phyloP scores from a whole-genome alignment of 2,329 filamentous ascomycete species.

The Xylariales sp. region DNA sequence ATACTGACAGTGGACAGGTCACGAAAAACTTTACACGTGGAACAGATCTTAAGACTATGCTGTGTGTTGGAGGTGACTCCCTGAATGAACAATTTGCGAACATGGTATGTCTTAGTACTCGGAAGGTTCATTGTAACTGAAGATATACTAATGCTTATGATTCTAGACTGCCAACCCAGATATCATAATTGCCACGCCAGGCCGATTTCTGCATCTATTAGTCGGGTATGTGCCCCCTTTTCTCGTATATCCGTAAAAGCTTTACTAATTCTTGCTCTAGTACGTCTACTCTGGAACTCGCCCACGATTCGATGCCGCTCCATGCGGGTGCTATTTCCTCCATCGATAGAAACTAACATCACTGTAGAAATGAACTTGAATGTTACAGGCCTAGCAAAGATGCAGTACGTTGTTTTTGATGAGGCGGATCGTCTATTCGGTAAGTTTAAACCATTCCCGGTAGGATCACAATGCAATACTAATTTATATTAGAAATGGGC shows the following conservation, averaged over 20 bases:
- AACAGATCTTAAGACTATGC: conserved; percentile 87
- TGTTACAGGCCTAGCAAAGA: conserved; percentile 72
- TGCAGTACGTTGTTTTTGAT: conserved; percentile 96
- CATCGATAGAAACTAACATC: not conserved
- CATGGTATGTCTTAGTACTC: conserved; percentile 26
- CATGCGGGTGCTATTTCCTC: not conserved
- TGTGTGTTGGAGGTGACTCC: conserved; percentile 88
- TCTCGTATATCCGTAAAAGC: not conserved
- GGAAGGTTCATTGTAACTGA: not conserved
- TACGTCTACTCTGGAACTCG: conserved; percentile 7
- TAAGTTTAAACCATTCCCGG: not conserved
- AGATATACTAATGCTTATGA: conserved; percentile 69
- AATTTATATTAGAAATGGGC: conserved; percentile 76
- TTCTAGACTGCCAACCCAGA: conserved; percentile 85
- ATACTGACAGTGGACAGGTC: conserved; percentile 76
- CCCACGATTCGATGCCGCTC: not conserved
- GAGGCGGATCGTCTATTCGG: conserved; percentile 95
- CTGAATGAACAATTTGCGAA: conserved; percentile 40
- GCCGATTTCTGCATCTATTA: conserved; percentile 72
- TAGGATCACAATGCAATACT: not conserved
- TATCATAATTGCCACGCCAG: conserved; percentile 96
- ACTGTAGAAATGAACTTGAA: conserved; percentile 84
- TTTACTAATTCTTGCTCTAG: conserved; percentile 21
- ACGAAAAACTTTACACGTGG: conserved; percentile 93
- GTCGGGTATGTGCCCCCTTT: conserved; percentile 24